Base-by-base conservation (phyloP, 768 basidiomycete genomes). In the Boletales sp. region DNA sequence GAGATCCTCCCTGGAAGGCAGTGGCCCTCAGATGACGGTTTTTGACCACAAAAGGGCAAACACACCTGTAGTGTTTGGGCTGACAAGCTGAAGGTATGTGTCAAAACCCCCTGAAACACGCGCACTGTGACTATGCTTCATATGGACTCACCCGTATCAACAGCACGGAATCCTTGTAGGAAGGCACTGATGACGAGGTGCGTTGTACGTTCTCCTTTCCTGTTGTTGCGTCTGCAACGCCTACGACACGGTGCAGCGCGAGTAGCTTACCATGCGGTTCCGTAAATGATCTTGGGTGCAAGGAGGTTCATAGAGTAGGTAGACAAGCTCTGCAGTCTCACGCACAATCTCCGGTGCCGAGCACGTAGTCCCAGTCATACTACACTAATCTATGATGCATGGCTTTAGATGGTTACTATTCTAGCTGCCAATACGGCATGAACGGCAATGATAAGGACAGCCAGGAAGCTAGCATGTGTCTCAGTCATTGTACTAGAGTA, bases 121-220 rank as follows among this genome's bases (percentile, higher is more conserved):
- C 37, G 46, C 46, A 14, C 44, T 44, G 25, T 28, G 25, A 7
- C 7, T 5, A 28, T 28, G 25, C 25, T 5, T 28, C 25, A 28
- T 39, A 33, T 49, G n/a, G 63, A 67, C 73, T 54, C 66, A 77
- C 88, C 89, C n/a, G 88, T 91, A 59, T 94, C 91, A 28, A 93
- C 82, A 5, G 86, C 89, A 41, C 83, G 72, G 63, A 92, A 93
- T 6, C 91, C 90, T 55, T 80, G 77, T 35, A 85, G 67, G 48
- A 92, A 80, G 10, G 91, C 91, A 48, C 73, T 76, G 44, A 85
- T 69, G 17, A 92, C 89, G 3, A 91, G 77, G 5, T 73, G 68
- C 0, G 81, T 70, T 1, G 91, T 93, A 19, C 74, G 66, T 48
- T 86, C 84, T 59, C 83, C 83, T 72, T 93, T 93, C 90, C 88